Evolutionary conservation across 495 filamentous ascomycete species (phyloP).

Genomic region (Delitschia confertaspora): DNA sequence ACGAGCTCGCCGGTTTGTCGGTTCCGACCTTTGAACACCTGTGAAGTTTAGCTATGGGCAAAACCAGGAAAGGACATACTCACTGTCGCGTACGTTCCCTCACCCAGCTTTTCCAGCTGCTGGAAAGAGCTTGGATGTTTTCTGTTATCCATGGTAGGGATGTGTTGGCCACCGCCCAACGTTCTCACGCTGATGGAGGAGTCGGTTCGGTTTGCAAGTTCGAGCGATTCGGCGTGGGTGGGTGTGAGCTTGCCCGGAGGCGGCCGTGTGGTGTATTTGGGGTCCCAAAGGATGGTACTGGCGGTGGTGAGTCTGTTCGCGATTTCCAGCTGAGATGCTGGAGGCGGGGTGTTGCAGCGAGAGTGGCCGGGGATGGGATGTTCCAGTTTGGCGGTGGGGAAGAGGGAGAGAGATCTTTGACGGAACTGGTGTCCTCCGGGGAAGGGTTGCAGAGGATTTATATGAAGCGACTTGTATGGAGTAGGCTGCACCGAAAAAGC

Average conservation of each 20-base stretch:
- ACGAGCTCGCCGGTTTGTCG: slow-evolving; percentile 46
- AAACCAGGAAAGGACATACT: slow-evolving; percentile 2
- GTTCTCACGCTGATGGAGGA: slow-evolving; percentile 35
- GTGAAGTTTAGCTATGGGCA: not conserved
- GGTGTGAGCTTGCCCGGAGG: slow-evolving; percentile 33
- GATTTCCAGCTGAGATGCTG: slow-evolving; percentile 29
- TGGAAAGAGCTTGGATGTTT: slow-evolving; percentile 92
- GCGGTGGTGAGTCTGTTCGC: slow-evolving; percentile 35
- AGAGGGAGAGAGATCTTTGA: not conserved
- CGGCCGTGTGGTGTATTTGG: slow-evolving; percentile 33
- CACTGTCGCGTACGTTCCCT: slow-evolving; percentile 98
- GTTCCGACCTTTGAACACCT: slow-evolving; percentile 42
- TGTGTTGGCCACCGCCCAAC: slow-evolving; percentile 31
- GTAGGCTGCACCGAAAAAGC: too few species aligned
- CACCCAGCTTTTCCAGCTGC: slow-evolving; percentile 96
- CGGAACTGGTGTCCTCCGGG: not conserved
- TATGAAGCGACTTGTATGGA: too few species aligned
- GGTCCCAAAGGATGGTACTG: slow-evolving; percentile 37
- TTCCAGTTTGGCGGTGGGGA: slow-evolving; percentile 22
- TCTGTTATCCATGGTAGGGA: slow-evolving; percentile 60
- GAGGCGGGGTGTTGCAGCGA: slow-evolving; percentile 20
- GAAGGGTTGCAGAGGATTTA: too few species aligned
- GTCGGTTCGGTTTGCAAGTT: slow-evolving; percentile 34
- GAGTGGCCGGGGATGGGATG: slow-evolving; percentile 17
- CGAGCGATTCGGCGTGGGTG: slow-evolving; percentile 35